Evolutionary conservation across 2,329 filamentous ascomycete species (phyloP).

Genomic region (Gnomoniopsis sp.): DNA sequence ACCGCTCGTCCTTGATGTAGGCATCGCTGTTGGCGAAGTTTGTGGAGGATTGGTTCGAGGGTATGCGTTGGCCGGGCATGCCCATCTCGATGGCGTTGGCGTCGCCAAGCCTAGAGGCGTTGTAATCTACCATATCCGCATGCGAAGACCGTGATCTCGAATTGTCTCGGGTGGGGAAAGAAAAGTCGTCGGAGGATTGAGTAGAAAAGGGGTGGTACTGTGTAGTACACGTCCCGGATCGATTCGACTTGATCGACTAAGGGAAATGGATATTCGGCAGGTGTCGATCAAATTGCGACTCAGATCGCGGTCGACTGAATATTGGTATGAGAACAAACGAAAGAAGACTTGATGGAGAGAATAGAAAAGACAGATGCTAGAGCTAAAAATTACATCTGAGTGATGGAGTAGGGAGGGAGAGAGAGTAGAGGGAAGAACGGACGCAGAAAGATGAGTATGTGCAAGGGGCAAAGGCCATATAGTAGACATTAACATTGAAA

Average conservation of each 20-base stretch:
- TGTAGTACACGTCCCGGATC: not conserved
- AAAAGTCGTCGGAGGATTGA: not conserved
- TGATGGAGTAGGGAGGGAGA: not conserved
- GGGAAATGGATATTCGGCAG: too few relatives aligned
- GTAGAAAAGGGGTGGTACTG: not conserved
- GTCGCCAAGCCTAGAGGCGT: slow-evolving; percentile 5
- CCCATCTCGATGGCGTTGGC: slow-evolving; percentile 16
- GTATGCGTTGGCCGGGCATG: not conserved
- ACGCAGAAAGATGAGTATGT: not conserved
- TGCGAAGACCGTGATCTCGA: not conserved
- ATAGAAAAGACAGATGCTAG: too few relatives aligned
- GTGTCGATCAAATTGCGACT: too few relatives aligned
- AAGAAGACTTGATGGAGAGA: too few relatives aligned
- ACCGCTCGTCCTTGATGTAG: slow-evolving; percentile 4
- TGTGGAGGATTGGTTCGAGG: slow-evolving; percentile 6
- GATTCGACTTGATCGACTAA: not conserved
- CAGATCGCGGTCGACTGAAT: too few relatives aligned
- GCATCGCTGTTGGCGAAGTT: slow-evolving; percentile 7
- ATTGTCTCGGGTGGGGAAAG: not conserved
- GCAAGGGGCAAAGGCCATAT: slow-evolving; percentile 1
- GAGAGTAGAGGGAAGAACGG: not conserved
- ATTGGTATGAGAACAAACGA: too few relatives aligned
- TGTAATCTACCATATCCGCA: slow-evolving; percentile 18
- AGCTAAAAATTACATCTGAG: too few relatives aligned
- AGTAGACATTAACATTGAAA: slow-evolving; percentile 5